A percentile compares a stretch with the other conserved stretches of the same genome.
Evolutionary conservation across 202 grass and related monocot species (phyloP).

Genomic region (Carex arenaria): DNA sequence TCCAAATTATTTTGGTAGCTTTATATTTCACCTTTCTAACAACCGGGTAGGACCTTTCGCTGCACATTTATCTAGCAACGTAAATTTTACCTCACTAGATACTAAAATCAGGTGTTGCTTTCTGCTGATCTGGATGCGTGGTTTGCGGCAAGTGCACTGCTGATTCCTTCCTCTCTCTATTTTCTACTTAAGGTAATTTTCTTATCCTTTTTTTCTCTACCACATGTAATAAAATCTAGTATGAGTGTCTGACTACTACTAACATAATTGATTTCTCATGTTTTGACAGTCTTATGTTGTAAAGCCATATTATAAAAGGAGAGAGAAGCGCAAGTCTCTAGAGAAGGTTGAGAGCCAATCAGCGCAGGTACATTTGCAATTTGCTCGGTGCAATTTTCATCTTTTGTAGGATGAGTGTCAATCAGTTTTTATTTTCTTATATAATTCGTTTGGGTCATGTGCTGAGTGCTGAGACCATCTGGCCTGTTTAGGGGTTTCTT

Average conservation of each 20-base stretch:
- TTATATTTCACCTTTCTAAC: constrained; percentile 14
- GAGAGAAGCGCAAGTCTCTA: constrained; percentile 59
- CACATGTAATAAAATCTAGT: background rate
- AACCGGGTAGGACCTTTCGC: background rate
- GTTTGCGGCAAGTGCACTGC: constrained; percentile 61
- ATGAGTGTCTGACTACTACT: background rate
- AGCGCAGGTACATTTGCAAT: constrained; percentile 46
- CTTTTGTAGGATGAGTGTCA: constrained; percentile 20
- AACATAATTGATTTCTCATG: constrained; percentile 26
- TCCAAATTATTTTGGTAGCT: constrained; percentile 18
- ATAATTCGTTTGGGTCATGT: background rate
- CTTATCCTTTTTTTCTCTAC: constrained; percentile 4
- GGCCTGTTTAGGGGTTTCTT: no score
- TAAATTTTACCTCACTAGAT: constrained; percentile 29
- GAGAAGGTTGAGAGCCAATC: constrained; percentile 67
- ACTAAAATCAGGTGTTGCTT: constrained; percentile 69
- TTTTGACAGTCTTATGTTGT: constrained; percentile 68
- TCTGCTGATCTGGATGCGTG: constrained; percentile 63
- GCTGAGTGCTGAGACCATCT: no score
- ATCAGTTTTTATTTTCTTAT: constrained; percentile 6
- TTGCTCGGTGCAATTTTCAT: constrained; percentile 18
- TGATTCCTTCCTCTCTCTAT: constrained; percentile 91
- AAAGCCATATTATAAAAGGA: constrained; percentile 70
- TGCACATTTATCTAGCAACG: constrained; percentile 22
- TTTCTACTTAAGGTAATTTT: constrained; percentile 82